Conservation (phyloP, 2,329 filamentous ascomycete species). For the Penicillium sp. region DNA sequence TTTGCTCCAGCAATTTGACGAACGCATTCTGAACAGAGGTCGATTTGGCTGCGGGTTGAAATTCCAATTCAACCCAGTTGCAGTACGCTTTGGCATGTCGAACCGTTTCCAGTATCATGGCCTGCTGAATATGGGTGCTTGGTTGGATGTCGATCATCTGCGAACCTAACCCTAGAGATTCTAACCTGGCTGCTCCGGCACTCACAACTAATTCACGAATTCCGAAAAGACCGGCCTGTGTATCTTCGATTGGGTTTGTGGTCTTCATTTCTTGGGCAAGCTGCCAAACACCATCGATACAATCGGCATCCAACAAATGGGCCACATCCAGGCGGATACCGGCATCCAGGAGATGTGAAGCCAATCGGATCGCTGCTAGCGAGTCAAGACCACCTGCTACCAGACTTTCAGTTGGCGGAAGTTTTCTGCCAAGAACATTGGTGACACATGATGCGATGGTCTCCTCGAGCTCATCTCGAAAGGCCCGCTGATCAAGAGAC, state of each 20-base stretch:
- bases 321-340: constrained; percentile 59
- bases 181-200: constrained; percentile 44
- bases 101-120: constrained; percentile 77
- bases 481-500: constrained; percentile 9
- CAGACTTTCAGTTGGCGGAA: constrained; percentile 47
- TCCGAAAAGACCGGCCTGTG: constrained; percentile 10
- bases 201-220: constrained; percentile 23
- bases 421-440: constrained; percentile 41
- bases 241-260: constrained; percentile 21
- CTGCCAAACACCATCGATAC: constrained; percentile 40
- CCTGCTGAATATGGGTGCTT: constrained; percentile 72
- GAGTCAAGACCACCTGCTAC: constrained; percentile 65
- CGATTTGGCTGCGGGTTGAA: constrained; percentile 41
- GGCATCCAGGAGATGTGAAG: constrained; percentile 60
- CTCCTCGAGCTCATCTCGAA: constrained; percentile 26
- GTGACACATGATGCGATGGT: constrained; percentile 46
- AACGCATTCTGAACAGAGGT: constrained; percentile 53
- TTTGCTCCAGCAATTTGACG: constrained; percentile 49
- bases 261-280: constrained; percentile 26
- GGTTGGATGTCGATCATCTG: constrained; percentile 47
- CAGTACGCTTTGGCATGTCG: constrained; percentile 64
- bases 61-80: constrained; percentile 71
- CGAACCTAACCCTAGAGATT: constrained; percentile 28
- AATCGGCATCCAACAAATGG: constrained; percentile 61
- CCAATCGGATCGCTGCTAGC: constrained; percentile 60